Evolutionary conservation across 768 basidiomycete species (phyloP).

Genomic region (Lactarius deliciosus): DNA sequence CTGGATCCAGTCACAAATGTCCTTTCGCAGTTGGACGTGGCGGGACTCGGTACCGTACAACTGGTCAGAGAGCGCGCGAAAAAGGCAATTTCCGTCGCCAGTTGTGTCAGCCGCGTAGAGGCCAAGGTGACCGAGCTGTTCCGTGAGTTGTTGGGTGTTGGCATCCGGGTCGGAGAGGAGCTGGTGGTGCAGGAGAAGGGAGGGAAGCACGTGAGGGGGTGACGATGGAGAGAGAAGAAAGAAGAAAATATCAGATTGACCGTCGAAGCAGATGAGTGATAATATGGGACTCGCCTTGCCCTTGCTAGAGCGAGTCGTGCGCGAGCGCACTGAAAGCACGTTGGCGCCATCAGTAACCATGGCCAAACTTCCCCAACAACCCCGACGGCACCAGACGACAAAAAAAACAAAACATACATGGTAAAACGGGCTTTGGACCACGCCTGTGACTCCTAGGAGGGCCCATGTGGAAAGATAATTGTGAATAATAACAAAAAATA

Average conservation of each 20-base stretch:
- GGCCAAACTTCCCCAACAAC: slow-evolving; percentile 3
- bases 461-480: slow-evolving; percentile 21
- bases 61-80: slow-evolving; percentile 88
- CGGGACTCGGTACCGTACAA: slow-evolving; percentile 70
- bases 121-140: slow-evolving; percentile 74
- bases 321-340: slow-evolving; percentile 48
- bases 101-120: slow-evolving; percentile 85
- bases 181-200: slow-evolving; percentile 22
- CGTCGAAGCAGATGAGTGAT: slow-evolving; percentile 9
- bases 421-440: slow-evolving; percentile 24
- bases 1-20: slow-evolving; percentile 84
- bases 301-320: slow-evolving; percentile 57
- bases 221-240: slow-evolving; percentile 8
- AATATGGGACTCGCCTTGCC: slow-evolving; percentile 47
- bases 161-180: slow-evolving; percentile 59
- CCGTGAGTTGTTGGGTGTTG: slow-evolving; percentile 63
- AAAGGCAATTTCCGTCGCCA: slow-evolving; percentile 93
- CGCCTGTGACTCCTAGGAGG: slow-evolving; percentile 28
- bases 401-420: slow-evolving; percentile 21
- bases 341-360: slow-evolving; percentile 31
- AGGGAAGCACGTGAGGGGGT: slow-evolving; percentile 17
- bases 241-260: slow-evolving; percentile 6
- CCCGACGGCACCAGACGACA: neutral
- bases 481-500: slow-evolving; percentile 19
- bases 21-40: slow-evolving; percentile 66